Percentiles rank a stretch among this genome's conserved stretches.
phyloP scores from a whole-genome alignment of 176 grass and related monocot genomes.

The Tillandsia fasciculata region DNA sequence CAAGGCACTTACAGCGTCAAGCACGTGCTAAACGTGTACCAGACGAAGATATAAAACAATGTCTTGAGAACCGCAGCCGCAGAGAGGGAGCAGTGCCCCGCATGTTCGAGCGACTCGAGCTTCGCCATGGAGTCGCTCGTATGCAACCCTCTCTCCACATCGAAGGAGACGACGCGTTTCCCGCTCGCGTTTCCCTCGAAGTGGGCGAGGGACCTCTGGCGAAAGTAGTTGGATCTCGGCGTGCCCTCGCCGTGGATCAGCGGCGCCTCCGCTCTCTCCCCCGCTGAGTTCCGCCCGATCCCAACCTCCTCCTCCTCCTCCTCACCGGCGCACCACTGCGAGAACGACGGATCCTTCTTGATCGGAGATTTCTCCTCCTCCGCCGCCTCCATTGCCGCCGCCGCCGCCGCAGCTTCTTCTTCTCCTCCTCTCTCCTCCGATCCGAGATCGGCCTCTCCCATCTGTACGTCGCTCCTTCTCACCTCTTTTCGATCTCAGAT shows the following conservation, averaged over 20 bases:
- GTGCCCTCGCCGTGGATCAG: slow-evolving; percentile 15
- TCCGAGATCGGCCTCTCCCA: slow-evolving; percentile 4
- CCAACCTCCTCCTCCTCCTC: slow-evolving; percentile 21
- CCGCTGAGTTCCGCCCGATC: slow-evolving; percentile 1
- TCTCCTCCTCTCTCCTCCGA: neutral
- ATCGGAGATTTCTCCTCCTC: neutral
- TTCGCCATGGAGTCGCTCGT: slow-evolving; percentile 68
- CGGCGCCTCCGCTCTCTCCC: slow-evolving; percentile 24
- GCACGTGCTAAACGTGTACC: slow-evolving; percentile 98
- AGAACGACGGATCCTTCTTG: neutral
- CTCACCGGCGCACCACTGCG: neutral
- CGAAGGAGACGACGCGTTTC: slow-evolving; percentile 29
- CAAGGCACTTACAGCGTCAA: slow-evolving; percentile 87
- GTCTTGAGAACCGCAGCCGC: slow-evolving; percentile 55
- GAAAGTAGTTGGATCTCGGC: slow-evolving; percentile 51
- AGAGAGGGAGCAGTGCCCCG: slow-evolving; percentile 44
- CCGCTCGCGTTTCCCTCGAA: slow-evolving; percentile 26
- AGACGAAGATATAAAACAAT: slow-evolving; percentile 77
- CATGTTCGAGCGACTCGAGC: slow-evolving; percentile 68
- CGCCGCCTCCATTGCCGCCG: neutral
- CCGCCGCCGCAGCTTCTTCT: neutral
- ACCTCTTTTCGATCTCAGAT: neutral
- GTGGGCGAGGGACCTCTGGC: slow-evolving; percentile 49
- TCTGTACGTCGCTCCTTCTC: neutral
- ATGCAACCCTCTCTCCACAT: slow-evolving; percentile 64